These are phyloP conservation scores for Mycogone perniciosa DNA, from an alignment of 2,329 filamentous ascomycete species.

Conservation along the genomic window DNA sequence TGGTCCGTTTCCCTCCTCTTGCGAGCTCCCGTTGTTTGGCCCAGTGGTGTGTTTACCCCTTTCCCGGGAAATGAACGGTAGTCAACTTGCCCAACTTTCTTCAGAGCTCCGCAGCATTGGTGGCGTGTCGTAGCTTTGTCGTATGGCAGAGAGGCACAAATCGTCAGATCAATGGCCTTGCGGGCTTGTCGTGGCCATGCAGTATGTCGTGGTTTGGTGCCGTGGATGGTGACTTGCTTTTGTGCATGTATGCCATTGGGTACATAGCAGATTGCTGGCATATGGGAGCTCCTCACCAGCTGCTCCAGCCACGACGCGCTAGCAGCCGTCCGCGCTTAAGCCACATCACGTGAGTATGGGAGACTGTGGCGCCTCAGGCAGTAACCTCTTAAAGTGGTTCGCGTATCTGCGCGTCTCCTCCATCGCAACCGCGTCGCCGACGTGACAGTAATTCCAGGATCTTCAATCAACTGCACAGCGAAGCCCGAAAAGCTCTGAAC, in stretches of 20 bases:
- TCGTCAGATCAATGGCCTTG: conserved; percentile 4
- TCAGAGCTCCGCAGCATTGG: conserved; percentile 12
- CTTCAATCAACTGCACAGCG: conserved; percentile 5
- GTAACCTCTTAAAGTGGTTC: conserved; percentile 29
- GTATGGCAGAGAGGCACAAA: not conserved
- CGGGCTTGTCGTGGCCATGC: conserved; percentile 1
- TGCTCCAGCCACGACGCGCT: conserved; percentile 11
- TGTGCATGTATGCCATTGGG: conserved; percentile 3
- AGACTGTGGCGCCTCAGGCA: conserved; percentile 28
- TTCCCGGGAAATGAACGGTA: not conserved
- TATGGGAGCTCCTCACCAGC: conserved; percentile 5
- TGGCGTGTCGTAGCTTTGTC: conserved; percentile 2
- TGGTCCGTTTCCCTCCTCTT: conserved; percentile 4
- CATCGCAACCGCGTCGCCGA: conserved; percentile 29
- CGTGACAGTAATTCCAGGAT: conserved; percentile 27
- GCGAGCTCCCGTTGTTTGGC: not conserved
- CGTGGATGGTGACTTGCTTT: conserved; percentile 9
- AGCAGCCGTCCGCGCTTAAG: conserved; percentile 14
- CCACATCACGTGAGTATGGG: conserved; percentile 25
- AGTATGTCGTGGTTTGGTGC: not conserved
- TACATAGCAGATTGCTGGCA: not conserved
- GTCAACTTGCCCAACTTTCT: conserved; percentile 6
- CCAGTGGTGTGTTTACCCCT: not conserved
- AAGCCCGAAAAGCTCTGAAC: conserved; percentile 6
- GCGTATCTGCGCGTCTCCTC: conserved; percentile 33